These are phyloP conservation scores for Aspergillus sp. DNA, from an alignment of 2,329 filamentous ascomycete genomes.

Conservation along the genomic window DNA sequence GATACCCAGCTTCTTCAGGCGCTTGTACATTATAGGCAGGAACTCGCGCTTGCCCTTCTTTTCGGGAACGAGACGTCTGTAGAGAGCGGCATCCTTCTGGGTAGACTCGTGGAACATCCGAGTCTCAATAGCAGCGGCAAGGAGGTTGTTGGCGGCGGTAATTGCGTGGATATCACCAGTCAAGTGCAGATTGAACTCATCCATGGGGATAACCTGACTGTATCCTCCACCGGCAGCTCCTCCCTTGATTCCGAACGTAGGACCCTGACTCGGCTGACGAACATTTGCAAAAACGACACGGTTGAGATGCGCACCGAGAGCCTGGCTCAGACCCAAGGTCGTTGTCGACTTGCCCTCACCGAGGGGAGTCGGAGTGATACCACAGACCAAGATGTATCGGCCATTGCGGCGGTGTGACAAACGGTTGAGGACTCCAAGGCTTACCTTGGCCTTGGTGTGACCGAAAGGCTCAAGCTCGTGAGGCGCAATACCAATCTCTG, in stretches of 20 bases:
- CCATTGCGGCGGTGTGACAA: constrained; percentile 87
- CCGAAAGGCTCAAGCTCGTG: constrained; percentile 94
- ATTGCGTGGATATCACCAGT: constrained; percentile 98
- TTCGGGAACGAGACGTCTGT: constrained; percentile 80
- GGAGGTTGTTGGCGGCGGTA: constrained; percentile 93
- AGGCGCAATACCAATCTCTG: constrained; percentile 84
- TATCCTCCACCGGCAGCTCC: constrained; percentile 96
- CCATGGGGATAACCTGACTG: constrained; percentile 99
- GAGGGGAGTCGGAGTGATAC: constrained; percentile 94
- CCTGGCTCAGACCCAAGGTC: constrained; percentile 92
- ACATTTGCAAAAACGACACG: constrained; percentile 95
- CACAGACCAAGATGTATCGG: constrained; percentile 88
- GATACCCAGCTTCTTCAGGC: constrained; percentile 94
- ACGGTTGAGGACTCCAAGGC: constrained; percentile 78
- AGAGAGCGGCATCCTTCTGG: constrained; percentile 87
- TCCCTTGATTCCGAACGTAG: constrained; percentile 98
- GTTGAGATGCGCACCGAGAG: constrained; percentile 84
- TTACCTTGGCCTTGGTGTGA: constrained; percentile 94
- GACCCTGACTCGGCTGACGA: constrained; percentile 93
- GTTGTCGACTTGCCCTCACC: constrained; percentile 99
- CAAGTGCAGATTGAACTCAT: constrained; percentile 97
- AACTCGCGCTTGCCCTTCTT: constrained; percentile 92
- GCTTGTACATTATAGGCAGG: constrained; percentile 86
- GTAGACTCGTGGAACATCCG: constrained; percentile 98
- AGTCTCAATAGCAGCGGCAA: constrained; percentile 95